Evolutionary conservation across 2,329 filamentous ascomycete genomes (phyloP).

Genomic region (Fusarium caatingaense): DNA sequence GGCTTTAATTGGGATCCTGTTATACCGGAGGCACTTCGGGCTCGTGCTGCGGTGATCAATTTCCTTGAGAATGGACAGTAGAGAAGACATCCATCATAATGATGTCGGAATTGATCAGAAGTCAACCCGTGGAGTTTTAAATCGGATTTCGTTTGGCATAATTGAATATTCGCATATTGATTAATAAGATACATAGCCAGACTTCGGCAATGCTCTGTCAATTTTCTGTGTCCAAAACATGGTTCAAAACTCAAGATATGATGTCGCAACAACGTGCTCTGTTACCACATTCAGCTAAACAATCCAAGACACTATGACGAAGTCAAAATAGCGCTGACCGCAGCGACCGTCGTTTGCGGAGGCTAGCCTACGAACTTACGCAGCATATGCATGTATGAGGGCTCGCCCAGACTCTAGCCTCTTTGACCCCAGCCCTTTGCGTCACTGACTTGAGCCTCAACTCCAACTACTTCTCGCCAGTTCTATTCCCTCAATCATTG

Average conservation of each 20-base stretch:
- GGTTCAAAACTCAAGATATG: background rate
- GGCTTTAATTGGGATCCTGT: background rate
- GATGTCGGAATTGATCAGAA: background rate
- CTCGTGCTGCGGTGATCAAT: background rate
- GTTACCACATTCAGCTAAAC: background rate
- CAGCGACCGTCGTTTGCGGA: background rate
- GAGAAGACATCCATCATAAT: background rate
- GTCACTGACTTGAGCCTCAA: constrained; percentile 14
- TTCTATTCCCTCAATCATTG: background rate
- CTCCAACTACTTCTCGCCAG: background rate
- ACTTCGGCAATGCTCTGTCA: background rate
- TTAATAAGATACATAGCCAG: background rate
- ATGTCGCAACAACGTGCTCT: background rate
- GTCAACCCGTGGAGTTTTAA: background rate
- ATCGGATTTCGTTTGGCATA: fast-evolving
- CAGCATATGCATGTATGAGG: constrained; percentile 25
- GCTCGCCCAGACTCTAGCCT: background rate
- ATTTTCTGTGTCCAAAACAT: background rate
- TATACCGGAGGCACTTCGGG: background rate
- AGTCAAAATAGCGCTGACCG: background rate
- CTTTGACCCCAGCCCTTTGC: background rate
- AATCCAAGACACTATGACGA: background rate
- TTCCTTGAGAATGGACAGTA: background rate
- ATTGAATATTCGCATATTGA: background rate
- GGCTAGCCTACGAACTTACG: constrained; percentile 12